Evolutionary conservation across 805 yeast genomes (phyloP).

Genomic region (Sugiyamaella floridensis): DNA sequence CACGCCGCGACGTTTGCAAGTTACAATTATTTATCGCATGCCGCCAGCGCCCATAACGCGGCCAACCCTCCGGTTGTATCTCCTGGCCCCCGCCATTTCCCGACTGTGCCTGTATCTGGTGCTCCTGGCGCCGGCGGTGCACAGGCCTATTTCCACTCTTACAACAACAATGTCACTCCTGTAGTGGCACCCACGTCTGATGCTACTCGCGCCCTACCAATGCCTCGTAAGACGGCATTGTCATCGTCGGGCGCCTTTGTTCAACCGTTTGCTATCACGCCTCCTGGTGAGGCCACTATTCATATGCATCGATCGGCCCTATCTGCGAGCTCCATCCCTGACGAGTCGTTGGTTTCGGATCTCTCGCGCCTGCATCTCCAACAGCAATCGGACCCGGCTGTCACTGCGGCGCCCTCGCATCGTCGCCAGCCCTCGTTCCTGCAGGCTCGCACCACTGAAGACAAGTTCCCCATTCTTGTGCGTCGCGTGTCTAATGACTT

Average conservation of each 20-base stretch:
- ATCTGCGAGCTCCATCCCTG: not conserved
- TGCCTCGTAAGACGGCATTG: not conserved
- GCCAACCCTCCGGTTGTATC: not conserved
- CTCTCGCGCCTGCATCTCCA: not conserved
- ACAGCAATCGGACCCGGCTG: not conserved
- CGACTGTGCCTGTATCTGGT: not conserved
- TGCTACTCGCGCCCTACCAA: not conserved
- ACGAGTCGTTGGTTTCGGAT: not conserved
- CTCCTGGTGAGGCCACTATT: conserved; percentile 1
- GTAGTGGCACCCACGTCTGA: not conserved
- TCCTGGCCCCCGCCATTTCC: not conserved
- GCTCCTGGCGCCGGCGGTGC: too few species aligned
- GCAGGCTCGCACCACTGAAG: conserved; percentile 29
- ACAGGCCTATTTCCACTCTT: too few species aligned
- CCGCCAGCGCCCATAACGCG: not conserved
- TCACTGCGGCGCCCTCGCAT: not conserved
- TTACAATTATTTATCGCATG: not conserved
- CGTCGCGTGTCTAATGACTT: conserved; percentile 23
- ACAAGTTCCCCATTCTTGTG: conserved; percentile 30
- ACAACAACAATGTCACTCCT: too few species aligned
- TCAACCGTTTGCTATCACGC: conserved; percentile 2
- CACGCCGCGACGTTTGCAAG: not conserved
- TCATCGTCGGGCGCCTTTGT: not conserved
- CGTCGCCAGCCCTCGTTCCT: conserved; percentile 16
- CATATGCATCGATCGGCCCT: not conserved